Percentiles rank a stretch among this genome's conserved stretches.
Conservation (phyloP, 2,329 filamentous ascomycete species). For the Fusarium citri region DNA sequence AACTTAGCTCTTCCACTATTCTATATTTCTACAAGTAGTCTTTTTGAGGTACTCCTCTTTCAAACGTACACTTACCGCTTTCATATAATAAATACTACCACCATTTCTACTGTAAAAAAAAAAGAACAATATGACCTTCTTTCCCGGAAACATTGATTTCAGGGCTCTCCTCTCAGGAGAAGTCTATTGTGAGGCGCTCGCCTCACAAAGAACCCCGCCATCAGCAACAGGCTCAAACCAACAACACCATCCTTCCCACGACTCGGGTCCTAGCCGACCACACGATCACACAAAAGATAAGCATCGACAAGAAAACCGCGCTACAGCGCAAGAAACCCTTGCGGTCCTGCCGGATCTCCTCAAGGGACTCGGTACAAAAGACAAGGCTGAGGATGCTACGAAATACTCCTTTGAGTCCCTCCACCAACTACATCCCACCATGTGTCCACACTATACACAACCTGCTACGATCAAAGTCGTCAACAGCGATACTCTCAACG, state of each 20-base stretch:
- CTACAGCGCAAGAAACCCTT: not conserved
- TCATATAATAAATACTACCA: not conserved
- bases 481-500: not conserved
- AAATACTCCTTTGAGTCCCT: not conserved
- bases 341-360: not conserved
- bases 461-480: not conserved
- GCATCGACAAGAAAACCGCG: not conserved
- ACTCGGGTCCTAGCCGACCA: not conserved
- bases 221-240: not conserved
- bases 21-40: too few relatives aligned
- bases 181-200: not conserved
- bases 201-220: too few relatives aligned
- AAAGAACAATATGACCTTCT: not conserved
- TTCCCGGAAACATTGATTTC: not conserved
- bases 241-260: not conserved
- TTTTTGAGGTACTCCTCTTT: too few relatives aligned
- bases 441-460: not conserved
- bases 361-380: not conserved
- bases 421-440: not conserved
- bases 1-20: not conserved
- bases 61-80: not conserved
- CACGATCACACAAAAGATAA: rapidly evolving
- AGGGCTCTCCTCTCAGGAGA: not conserved
- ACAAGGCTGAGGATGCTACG: not conserved
- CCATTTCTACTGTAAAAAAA: not conserved